phyloP scores from a whole-genome alignment of 1,139 yeast species.

The Lodderomyces margitis region DNA sequence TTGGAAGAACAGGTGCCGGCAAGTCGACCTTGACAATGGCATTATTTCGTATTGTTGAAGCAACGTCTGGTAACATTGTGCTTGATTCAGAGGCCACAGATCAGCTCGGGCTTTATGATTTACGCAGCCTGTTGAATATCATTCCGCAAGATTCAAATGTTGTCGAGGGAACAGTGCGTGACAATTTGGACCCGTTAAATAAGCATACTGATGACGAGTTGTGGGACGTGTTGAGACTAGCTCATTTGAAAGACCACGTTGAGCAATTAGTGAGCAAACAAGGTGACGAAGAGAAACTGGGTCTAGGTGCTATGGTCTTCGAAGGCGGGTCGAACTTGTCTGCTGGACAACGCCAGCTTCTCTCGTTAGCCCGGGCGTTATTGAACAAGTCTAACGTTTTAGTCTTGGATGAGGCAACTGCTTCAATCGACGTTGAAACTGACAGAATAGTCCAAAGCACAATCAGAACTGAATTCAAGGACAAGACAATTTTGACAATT shows the following conservation, averaged over 20 bases:
- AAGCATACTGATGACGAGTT: constrained; percentile 28
- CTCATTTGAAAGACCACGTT: constrained; percentile 35
- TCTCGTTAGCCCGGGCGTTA: constrained; percentile 37
- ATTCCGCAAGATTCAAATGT: constrained; percentile 42
- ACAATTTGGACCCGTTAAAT: constrained; percentile 37
- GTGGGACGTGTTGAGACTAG: constrained; percentile 35
- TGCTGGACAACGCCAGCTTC: constrained; percentile 34
- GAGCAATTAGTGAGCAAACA: constrained; percentile 23
- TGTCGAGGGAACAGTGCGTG: constrained; percentile 34
- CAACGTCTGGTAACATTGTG: constrained; percentile 30
- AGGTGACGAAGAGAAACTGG: constrained; percentile 19
- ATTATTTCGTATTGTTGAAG: constrained; percentile 37
- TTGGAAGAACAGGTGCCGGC: constrained; percentile 45
- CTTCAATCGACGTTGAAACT: constrained; percentile 38
- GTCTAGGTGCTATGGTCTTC: constrained; percentile 23
- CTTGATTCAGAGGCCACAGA: constrained; percentile 34
- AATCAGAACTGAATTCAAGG: constrained; percentile 29
- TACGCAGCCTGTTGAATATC: constrained; percentile 33
- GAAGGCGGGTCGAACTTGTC: constrained; percentile 39
- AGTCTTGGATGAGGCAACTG: constrained; percentile 39
- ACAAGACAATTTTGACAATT: constrained; percentile 35
- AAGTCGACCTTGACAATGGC: constrained; percentile 40
- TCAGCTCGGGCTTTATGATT: constrained; percentile 32
- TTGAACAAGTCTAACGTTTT: constrained; percentile 28
- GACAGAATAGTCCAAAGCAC: constrained; percentile 36